Percentiles rank a stretch among this genome's conserved stretches.
Evolutionary conservation across 2,329 filamentous ascomycete genomes (phyloP).

Genomic region (Trichoderma sp.): DNA sequence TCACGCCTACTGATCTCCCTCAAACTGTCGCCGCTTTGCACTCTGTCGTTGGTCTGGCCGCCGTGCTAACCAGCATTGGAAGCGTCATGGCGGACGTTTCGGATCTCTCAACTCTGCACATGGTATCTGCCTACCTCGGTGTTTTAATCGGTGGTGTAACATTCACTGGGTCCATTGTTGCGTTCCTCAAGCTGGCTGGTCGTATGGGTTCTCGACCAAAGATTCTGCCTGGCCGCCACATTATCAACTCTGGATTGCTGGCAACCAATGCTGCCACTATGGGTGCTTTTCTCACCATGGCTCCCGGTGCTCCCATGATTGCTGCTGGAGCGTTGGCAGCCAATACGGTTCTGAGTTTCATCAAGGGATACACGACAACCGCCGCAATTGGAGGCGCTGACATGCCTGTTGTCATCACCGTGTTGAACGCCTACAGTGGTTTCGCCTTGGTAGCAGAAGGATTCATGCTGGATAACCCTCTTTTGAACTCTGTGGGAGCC

Average conservation of each 20-base stretch:
- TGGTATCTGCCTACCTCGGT: conserved; percentile 82
- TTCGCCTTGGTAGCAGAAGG: conserved; percentile 89
- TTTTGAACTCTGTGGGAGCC: conserved; percentile 80
- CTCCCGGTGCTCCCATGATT: conserved; percentile 73
- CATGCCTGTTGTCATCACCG: conserved; percentile 89
- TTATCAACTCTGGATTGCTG: conserved; percentile 71
- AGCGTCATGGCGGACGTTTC: conserved; percentile 74
- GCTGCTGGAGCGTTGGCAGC: conserved; percentile 75
- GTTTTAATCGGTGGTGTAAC: conserved; percentile 85
- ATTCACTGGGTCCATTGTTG: conserved; percentile 86
- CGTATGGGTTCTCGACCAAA: conserved; percentile 76
- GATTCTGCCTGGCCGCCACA: conserved; percentile 68
- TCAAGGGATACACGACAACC: conserved; percentile 85
- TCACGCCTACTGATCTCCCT: conserved; percentile 82
- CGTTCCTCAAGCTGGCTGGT: conserved; percentile 82
- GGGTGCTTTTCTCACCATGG: conserved; percentile 78
- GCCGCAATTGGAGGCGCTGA: conserved; percentile 89
- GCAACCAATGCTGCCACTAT: conserved; percentile 77
- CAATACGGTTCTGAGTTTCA: conserved; percentile 74
- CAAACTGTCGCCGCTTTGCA: conserved; percentile 88
- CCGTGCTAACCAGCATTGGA: conserved; percentile 83
- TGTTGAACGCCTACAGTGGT: conserved; percentile 85
- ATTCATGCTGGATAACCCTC: conserved; percentile 84
- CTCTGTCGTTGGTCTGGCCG: conserved; percentile 84
- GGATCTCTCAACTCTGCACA: conserved; percentile 72